These are phyloP conservation scores for Camelina neglecta DNA, from an alignment of 345 rosid genomes.

Conservation along the genomic window DNA sequence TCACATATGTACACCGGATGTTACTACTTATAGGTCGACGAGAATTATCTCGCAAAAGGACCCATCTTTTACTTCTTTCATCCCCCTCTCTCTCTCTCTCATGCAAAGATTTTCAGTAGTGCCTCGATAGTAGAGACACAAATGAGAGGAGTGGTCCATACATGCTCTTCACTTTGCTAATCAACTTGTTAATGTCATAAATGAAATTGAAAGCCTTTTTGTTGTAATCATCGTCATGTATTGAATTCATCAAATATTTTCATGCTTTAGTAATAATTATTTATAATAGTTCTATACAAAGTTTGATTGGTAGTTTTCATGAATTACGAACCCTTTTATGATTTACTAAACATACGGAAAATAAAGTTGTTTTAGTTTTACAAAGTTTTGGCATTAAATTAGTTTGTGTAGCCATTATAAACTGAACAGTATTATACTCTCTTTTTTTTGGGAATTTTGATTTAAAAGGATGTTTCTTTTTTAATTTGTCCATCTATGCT, in stretches of 20 bases:
- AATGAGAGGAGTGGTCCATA: conserved; percentile 27
- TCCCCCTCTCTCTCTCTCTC: conserved; percentile 9
- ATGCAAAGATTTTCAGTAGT: conserved; percentile 7
- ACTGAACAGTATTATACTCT: not conserved
- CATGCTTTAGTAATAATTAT: not conserved
- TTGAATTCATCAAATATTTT: not conserved
- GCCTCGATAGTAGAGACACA: conserved; percentile 6
- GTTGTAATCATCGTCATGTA: conserved; percentile 12
- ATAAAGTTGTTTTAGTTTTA: not conserved
- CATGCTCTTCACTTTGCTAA: conserved; percentile 20
- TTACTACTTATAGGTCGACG: conserved; percentile 33
- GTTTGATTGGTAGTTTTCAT: too few species aligned
- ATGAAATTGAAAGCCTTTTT: not conserved
- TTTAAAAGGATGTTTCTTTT: too few species aligned
- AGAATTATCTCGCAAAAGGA: conserved; percentile 29
- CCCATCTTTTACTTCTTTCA: conserved; percentile 19
- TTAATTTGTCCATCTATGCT: too few species aligned
- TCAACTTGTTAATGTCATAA: conserved; percentile 28
- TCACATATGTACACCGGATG: conserved; percentile 8
- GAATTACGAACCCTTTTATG: too few species aligned
- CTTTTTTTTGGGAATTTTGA: too few species aligned
- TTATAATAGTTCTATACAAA: not conserved
- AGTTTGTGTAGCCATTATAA: not conserved
- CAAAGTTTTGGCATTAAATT: not conserved
- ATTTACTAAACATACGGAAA: too few species aligned